These are phyloP conservation scores for Aspergillus cejpii DNA, from an alignment of 2,329 filamentous ascomycete genomes.

Conservation along the genomic window DNA sequence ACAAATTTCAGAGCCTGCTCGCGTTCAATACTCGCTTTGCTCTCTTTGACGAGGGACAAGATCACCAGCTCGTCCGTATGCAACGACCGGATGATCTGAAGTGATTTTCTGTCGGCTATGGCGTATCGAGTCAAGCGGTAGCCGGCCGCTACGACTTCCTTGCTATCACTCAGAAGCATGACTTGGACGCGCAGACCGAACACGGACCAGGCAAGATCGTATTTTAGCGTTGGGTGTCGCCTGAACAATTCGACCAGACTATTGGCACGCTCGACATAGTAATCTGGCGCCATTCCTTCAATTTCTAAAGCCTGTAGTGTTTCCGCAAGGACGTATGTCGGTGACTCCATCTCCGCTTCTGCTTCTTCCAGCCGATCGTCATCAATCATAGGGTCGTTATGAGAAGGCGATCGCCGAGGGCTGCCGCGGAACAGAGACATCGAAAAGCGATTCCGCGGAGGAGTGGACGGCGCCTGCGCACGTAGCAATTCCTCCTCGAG, in stretches of 20 bases:
- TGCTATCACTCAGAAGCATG: conserved; percentile 90
- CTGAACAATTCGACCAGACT: conserved; percentile 95
- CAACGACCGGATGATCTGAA: conserved; percentile 77
- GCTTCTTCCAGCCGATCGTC: conserved; percentile 47
- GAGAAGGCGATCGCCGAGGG: conserved; percentile 48
- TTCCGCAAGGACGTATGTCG: conserved; percentile 84
- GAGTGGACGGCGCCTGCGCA: conserved; percentile 49
- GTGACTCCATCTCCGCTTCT: conserved; percentile 68
- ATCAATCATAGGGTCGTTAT: conserved; percentile 34
- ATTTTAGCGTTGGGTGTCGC: conserved; percentile 84
- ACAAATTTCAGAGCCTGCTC: conserved; percentile 97
- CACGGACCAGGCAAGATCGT: conserved; percentile 91
- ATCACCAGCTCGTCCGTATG: conserved; percentile 93
- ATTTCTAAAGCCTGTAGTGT: conserved; percentile 83
- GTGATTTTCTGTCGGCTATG: conserved; percentile 82
- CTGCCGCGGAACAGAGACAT: conserved; percentile 51
- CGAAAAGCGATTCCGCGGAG: conserved; percentile 48
- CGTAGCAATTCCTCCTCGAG: conserved; percentile 56
- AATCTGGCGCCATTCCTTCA: conserved; percentile 82
- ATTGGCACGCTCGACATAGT: conserved; percentile 90
- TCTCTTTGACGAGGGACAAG: conserved; percentile 86
- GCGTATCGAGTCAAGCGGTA: conserved; percentile 92
- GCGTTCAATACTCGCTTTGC: conserved; percentile 91
- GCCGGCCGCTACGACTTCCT: conserved; percentile 89
- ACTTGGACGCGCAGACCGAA: conserved; percentile 91